Base-by-base conservation (phyloP, 345 rosid genomes). In the Moricandia arvensis region DNA sequence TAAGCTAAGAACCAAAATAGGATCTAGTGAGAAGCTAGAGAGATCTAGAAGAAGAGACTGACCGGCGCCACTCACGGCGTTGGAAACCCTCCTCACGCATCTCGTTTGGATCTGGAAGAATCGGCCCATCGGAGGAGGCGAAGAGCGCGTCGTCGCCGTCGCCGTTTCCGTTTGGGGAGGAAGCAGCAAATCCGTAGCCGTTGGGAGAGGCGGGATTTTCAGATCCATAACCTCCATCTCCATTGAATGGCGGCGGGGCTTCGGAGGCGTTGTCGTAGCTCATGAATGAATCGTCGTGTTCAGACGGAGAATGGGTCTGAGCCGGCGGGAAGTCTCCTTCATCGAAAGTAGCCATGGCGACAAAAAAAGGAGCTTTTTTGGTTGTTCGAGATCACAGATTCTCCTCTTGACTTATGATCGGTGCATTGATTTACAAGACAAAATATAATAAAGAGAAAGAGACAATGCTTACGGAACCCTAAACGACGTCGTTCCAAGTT, bases 51-150 rank as follows among this genome's bases (percentile, higher is more conserved):
- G n/a, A n/a, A 33, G 24, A 41, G 30, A 86, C 96, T 79, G 18
- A 90, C 90, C 96, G 87, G 74, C 90, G 85, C 93, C 96, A 90
- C 74, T 90, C 96, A 7, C 96, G 90, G 63, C 85, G 83, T 13
- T 81, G 86, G 31, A 77, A 77, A 11, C 91, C 85, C 77, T 90
- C 96, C 83, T 90, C 96, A 66, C 71, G 78, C 96, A 90, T 90
- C 73, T 88, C 83, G 24, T 31, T 80, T 7, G 90, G 91, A 43
- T 85, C 86, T 17, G 96, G 91, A 60, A 89, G 76, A 29, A 81
- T 4, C 0, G 93, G 90, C 0, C 87, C 94, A 21, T 82, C 87
- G 58, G 80, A 81, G 54, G 78, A 81, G 54, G 78, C 51, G 37
- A 89, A 85, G 68, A 82, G 35, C 30, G 75, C 81, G 7, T 76